phyloP scores from a whole-genome alignment of 805 yeast species.

The Ogataea haglerorum region DNA sequence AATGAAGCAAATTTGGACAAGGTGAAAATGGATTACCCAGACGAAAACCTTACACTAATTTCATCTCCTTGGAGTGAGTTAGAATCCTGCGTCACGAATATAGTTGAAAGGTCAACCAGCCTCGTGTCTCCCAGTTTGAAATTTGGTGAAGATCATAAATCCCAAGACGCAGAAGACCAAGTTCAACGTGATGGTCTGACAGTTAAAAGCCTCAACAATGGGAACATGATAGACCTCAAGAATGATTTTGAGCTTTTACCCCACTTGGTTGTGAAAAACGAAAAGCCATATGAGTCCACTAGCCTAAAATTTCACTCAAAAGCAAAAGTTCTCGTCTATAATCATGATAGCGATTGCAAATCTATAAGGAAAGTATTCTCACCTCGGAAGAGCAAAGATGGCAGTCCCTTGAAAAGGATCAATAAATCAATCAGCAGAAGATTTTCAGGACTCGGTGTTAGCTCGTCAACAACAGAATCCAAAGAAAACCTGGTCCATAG shows the following conservation, averaged over 20 bases:
- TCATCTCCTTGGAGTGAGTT: conserved; percentile 7
- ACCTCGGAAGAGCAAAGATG: conserved; percentile 3
- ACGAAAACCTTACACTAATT: not conserved
- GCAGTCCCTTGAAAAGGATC: conserved; percentile 18
- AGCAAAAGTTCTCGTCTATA: conserved; percentile 23
- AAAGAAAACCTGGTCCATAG: not conserved
- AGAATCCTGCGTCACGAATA: conserved; percentile 10
- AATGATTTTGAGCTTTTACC: too few relatives aligned
- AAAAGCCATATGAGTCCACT: not conserved
- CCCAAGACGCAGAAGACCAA: too few relatives aligned
- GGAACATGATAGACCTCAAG: too few relatives aligned
- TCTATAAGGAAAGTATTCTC: conserved; percentile 19
- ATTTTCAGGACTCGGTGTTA: conserved; percentile 14
- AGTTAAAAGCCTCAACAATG: too few relatives aligned
- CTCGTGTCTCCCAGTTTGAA: conserved; percentile 9
- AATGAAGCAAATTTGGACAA: not conserved
- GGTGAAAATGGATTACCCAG: conserved; percentile 5
- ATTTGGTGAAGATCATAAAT: not conserved
- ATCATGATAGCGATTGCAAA: conserved; percentile 21
- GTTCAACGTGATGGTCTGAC: not conserved
- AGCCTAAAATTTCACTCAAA: conserved; percentile 23
- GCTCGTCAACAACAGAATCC: conserved; percentile 1
- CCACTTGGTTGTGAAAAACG: too few relatives aligned
- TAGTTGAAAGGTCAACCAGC: conserved; percentile 6
- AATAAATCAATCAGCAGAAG: conserved; percentile 20